Base-by-base conservation (phyloP, 495 filamentous ascomycete species). In the Aspergillus egyptiacus region DNA sequence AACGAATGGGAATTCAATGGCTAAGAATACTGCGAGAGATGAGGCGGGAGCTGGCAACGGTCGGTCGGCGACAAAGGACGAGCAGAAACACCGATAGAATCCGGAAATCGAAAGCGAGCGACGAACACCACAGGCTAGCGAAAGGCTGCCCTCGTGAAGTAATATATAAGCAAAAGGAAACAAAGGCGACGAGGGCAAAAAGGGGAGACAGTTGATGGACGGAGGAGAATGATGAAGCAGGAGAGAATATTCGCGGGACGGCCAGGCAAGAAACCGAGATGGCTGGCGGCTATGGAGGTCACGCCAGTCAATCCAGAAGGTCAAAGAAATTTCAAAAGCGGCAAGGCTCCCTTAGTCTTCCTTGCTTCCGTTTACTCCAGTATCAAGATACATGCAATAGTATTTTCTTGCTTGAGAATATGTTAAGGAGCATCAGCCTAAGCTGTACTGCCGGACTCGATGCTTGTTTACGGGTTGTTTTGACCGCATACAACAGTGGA, bases 91-190 rank as follows among this genome's bases (percentile, higher is more conserved):
- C 33, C 14, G 36, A 25, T 17, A 48, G 23, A 31, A 32, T 18
- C n/a, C 17, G 34, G 11, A 22, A 52, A 45, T 28, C 24, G 43
- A 44, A 54, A 54, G 48, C 51, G 51, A 58, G 44, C 30, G 56
- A 55, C 38, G 6, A 36, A 25, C 28, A 31, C 40, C 15, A 38
- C 25, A 14, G 6, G 43, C 6, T n/a, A 42, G 34, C 30, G 14
- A 19, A 25, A 22, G 37, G 17, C 19, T 19, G 2, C 44, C 23
- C 37, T 39, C 27, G 37, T 43, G 44, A 48, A 48, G 45, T 32
- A 18, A 43, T 44, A 28, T 22, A 13, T 23, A 30, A 43, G 23
- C 18, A 36, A 30, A 39, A 6, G 9, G 23, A 27, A 46, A 35
- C 41, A 35, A 45, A 55, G 38, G n/a, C 23, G 24, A 41, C 2